These are phyloP conservation scores for Suillus weaverae DNA, from an alignment of 768 basidiomycete species.

Conservation along the genomic window DNA sequence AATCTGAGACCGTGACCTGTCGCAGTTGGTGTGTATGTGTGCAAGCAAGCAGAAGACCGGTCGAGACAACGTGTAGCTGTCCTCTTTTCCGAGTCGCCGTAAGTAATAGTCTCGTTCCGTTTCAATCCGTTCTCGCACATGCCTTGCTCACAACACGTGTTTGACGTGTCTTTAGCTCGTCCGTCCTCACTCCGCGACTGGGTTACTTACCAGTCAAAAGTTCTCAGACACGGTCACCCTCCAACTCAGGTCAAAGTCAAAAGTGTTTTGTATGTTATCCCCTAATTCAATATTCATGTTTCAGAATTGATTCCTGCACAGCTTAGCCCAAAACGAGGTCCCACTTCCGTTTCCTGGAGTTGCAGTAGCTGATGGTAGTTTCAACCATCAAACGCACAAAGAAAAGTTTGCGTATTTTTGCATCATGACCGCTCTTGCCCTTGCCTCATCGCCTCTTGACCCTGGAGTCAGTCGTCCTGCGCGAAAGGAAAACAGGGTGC, in stretches of 20 bases:
- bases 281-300: neutral
- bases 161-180: constrained; percentile 37
- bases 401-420: neutral
- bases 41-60: constrained; percentile 19
- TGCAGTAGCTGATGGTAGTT: constrained; percentile 7
- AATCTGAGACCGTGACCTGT: neutral
- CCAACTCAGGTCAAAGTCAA: neutral
- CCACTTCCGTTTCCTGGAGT: constrained; percentile 6
- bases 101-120: constrained; percentile 12
- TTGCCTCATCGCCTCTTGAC: constrained; percentile 6
- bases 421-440: constrained; percentile 14
- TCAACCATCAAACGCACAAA: constrained; percentile 11
- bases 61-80: constrained; percentile 12
- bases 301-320: constrained; percentile 9
- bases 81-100: constrained; percentile 4
- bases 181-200: constrained; percentile 38
- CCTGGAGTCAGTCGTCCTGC: constrained; percentile 3
- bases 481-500: constrained; percentile 48
- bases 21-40: neutral
- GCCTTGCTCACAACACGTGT: constrained; percentile 49
- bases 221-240: constrained; percentile 5
- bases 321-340: constrained; percentile 5
- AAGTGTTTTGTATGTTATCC: constrained; percentile 2
- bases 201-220: constrained; percentile 29
- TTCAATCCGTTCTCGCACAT: constrained; percentile 18